Evolutionary conservation across 768 basidiomycete species (phyloP).

Genomic region (Agaricus subrufescens): DNA sequence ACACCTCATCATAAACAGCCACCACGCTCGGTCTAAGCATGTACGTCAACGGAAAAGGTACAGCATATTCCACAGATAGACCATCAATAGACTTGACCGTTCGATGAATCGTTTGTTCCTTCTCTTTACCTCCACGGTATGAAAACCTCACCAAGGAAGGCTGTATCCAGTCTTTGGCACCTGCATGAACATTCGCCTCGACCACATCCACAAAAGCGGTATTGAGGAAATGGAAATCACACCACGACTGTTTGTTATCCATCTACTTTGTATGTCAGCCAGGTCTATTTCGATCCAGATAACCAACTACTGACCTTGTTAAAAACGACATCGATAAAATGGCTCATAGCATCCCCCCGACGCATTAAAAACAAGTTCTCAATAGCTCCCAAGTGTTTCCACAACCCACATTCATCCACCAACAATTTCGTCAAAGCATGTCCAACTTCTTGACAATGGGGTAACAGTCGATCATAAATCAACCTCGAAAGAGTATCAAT

Average conservation of each 20-base stretch:
- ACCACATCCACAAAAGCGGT: conserved; percentile 68
- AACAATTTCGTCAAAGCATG: conserved; percentile 51
- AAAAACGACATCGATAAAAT: conserved; percentile 72
- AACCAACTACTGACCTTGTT: conserved; percentile 45
- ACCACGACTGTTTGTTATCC: conserved; percentile 69
- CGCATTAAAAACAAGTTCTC: conserved; percentile 75
- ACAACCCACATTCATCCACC: conserved; percentile 61
- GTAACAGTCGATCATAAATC: conserved; percentile 60
- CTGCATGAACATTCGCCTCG: conserved; percentile 35
- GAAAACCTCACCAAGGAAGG: conserved; percentile 68
- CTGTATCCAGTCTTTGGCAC: conserved; percentile 55
- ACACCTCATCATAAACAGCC: conserved; percentile 60
- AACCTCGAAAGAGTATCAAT: conserved; percentile 56
- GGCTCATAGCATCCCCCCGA: conserved; percentile 70
- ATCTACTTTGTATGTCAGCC: conserved; percentile 42
- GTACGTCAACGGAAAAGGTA: conserved; percentile 79
- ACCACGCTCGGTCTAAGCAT: conserved; percentile 58
- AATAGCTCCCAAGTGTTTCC: conserved; percentile 56
- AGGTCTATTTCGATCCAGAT: not conserved
- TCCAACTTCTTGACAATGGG: conserved; percentile 50
- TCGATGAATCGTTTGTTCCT: conserved; percentile 36
- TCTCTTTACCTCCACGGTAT: conserved; percentile 49
- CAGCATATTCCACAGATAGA: conserved; percentile 70
- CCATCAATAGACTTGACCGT: conserved; percentile 66
- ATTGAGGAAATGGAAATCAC: conserved; percentile 82